Base-by-base conservation (phyloP, 371 early-diverging fungal species). In the Rhizopus delemar region DNA sequence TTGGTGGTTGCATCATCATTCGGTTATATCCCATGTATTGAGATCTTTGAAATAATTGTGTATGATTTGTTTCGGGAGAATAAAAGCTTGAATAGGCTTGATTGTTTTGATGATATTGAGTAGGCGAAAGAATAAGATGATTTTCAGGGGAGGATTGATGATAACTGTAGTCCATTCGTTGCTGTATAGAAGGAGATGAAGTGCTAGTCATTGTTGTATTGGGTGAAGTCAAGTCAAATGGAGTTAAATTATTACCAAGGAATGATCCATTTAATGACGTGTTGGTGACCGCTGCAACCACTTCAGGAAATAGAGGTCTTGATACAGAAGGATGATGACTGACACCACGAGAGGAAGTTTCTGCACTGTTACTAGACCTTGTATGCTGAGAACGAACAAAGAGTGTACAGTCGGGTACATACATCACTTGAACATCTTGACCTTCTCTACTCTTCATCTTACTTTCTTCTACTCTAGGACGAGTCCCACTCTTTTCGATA, bases 311-410 rank as follows among this genome's bases (percentile, higher is more conserved):
- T 22, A 22, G 22, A 22, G 22, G 22, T 22, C 22, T 22, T 22
- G 22, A 22, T 22, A 22, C 22, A 22, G 22, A 22, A 22, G 22
- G 22, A 22, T 22, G 22, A 22, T 22, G 22, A 22, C 22, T 22
- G 22, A 22, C 22, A 22, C 22, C 22, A 22, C 22, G 22, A 22
- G 22, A 22, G 22, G 22, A 22, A 22, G 22, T 22, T 22, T 22
- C 22, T 22, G 22, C 22, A 22, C 22, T 22, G 22, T 22, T 22
- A 22, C 22, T 22, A 22, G 22, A 22, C 22, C 22, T 22, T 2
- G 22, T 22, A 22, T 43, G 66, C 9, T 66, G 66, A 46, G 66
- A 61, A 4, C 66, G 57, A 38, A 66, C 58, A 51, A 45, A 62
- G 8, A 66, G 45, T 8, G 62, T 62, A 35, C 62, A 66, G 33